Base-by-base conservation (phyloP, 345 rosid genomes). In the Laguncularia racemosa region DNA sequence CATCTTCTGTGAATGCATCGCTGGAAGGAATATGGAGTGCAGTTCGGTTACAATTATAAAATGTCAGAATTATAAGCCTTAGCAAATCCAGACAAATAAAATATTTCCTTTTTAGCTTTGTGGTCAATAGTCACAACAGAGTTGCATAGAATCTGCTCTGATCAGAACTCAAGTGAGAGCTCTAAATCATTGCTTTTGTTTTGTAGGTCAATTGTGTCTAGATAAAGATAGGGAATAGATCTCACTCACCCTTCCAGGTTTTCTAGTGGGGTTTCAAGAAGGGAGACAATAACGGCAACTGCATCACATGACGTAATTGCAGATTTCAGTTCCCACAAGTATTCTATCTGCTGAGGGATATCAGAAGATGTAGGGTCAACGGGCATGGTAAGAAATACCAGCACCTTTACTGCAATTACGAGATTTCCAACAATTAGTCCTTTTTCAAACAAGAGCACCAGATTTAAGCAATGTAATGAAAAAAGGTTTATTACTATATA, bases 311-410 rank as follows among this genome's bases (percentile, higher is more conserved):
- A 59, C 0, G 92, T 76, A 50, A 93, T 76, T 12, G 88, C 82
- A 55, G 96, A 79, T 67, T 93, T 89, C 65, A 87, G 62, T 1
- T 74, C 82, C 96, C 97, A 93, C 28, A 93, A 73, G 73, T 84
- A 82, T 75, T 93, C 97, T 11, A 78, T 68, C 67, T 93, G 99
- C 63, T 77, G 85, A 65, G 86, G 79, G 20, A 84, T 72, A 67
- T 87, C 85, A 61, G 59, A 70, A n/a, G 99, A 93, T 13, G 78
- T 73, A 50, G 85, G 72, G 72, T 93, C 99, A 46, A 93, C 46
- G 10, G 96, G 92, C 95, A 86, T 86, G 1, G 95, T 82, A 44
- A 88, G 85, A 71, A 88, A 91, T 74, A 89, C 98, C 77, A 91
- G 65, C 33, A 84, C 92, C 78, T 91, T 89, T 64, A 91, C 96